phyloP scores from a whole-genome alignment of 1,139 yeast genomes.

The Chernovozyma aurita region DNA sequence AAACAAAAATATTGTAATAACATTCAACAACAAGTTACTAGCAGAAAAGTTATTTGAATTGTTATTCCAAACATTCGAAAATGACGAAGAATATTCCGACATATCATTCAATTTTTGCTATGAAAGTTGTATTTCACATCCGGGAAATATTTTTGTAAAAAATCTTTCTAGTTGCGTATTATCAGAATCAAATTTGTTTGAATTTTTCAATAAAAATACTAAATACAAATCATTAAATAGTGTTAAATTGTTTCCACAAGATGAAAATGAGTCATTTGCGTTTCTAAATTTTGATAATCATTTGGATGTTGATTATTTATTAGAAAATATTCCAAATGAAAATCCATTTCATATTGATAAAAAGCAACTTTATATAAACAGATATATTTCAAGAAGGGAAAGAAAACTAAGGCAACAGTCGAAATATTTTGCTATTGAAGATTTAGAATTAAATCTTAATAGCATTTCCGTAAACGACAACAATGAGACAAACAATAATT shows the following conservation, averaged over 20 bases:
- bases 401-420: constrained; percentile 13
- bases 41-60: constrained; percentile 4
- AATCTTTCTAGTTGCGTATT: constrained; percentile 27
- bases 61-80: neutral
- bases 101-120: constrained; percentile 16
- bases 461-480: constrained; percentile 2
- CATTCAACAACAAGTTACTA: constrained; percentile 1
- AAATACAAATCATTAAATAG: constrained; percentile 24
- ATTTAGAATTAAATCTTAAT: constrained; percentile 2
- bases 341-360: constrained; percentile 30
- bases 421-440: constrained; percentile 3
- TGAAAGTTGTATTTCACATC: constrained; percentile 52
- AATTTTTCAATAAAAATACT: constrained; percentile 23
- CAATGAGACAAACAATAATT: neutral
- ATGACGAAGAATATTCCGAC: neutral
- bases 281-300: constrained; percentile 34
- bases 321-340: constrained; percentile 13
- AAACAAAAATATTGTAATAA: neutral
- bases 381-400: constrained; percentile 26
- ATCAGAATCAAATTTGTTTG: constrained; percentile 15
- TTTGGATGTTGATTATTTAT: constrained; percentile 31
- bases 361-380: constrained; percentile 23
- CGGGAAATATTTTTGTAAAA: constrained; percentile 60
- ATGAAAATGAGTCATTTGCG: constrained; percentile 24
- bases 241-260: constrained; percentile 23